Conservation (phyloP, 148 eudicot genomes). For the Dianthus caryophyllus region DNA sequence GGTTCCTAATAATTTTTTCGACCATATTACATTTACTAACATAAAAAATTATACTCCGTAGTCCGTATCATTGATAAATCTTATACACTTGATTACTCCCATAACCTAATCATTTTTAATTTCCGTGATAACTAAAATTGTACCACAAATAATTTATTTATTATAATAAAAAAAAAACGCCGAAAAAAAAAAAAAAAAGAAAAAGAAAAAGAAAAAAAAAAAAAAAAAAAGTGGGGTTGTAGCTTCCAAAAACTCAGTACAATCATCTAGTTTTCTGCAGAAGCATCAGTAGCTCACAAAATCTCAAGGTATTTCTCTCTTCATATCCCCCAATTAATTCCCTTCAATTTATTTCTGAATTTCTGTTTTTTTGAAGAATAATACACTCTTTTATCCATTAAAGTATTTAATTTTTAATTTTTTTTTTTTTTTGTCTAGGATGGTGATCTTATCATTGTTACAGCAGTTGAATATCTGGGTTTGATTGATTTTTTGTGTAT, state of each 20-base stretch:
- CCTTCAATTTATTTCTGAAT: not conserved
- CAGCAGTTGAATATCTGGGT: conserved; percentile 23
- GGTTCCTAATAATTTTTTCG: too few species aligned
- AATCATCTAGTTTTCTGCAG: not conserved
- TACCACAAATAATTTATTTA: too few species aligned
- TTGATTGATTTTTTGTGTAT: conserved; percentile 12
- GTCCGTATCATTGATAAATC: too few species aligned
- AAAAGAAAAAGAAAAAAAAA: too few species aligned
- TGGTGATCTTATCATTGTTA: conserved; percentile 11
- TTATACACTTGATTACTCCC: too few species aligned
- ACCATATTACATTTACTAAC: too few species aligned
- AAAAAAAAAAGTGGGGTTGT: not conserved
- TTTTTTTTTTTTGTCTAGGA: not conserved
- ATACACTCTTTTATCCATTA: not conserved
- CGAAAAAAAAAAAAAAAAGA: too few species aligned
- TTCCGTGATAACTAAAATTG: too few species aligned
- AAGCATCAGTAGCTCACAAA: conserved; percentile 12
- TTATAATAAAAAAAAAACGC: too few species aligned
- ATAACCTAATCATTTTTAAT: too few species aligned
- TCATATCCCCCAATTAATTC: not conserved
- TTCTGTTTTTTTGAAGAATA: conserved; percentile 11
- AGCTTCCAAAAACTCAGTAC: too few species aligned
- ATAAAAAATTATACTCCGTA: too few species aligned
- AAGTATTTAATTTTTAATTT: not conserved
- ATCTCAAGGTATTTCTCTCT: conserved; percentile 19